A percentile compares a stretch with the other conserved stretches of the same genome.
Conservation (phyloP, 2,329 filamentous ascomycete genomes). For the Sporothrix globosa region DNA sequence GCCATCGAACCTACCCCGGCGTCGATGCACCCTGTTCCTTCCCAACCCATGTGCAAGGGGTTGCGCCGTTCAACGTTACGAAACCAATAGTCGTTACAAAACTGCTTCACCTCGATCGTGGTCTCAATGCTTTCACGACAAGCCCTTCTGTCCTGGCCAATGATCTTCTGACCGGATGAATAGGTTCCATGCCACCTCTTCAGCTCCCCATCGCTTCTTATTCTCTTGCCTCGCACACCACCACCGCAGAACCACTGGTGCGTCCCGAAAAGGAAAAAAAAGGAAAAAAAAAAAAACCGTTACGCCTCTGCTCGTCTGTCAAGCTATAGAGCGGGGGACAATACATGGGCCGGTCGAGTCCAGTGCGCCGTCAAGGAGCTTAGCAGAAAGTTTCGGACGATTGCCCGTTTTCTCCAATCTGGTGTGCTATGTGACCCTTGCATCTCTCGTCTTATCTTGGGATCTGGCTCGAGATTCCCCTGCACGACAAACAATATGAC, state of each 20-base stretch:
- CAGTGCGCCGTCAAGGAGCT: background rate
- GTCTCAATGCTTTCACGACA: constrained; percentile 40
- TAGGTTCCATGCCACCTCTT: constrained; percentile 38
- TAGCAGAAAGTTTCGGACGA: background rate
- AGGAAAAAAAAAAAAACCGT: no score
- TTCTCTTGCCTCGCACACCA: background rate
- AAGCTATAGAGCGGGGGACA: background rate
- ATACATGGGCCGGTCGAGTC: background rate
- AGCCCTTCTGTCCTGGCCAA: constrained; percentile 14
- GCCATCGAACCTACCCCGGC: background rate
- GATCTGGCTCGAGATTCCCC: background rate
- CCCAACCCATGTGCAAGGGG: constrained; percentile 29
- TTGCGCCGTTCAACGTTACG: constrained; percentile 33
- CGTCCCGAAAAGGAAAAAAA: background rate
- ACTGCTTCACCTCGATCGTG: constrained; percentile 44
- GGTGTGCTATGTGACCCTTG: background rate
- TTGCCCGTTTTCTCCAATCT: background rate
- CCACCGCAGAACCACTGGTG: background rate
- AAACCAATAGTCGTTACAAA: constrained; percentile 45
- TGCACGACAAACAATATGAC: background rate
- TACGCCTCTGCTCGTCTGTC: background rate
- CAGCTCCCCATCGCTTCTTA: constrained; percentile 6
- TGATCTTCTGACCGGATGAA: constrained; percentile 39
- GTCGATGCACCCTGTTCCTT: background rate
- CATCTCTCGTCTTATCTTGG: constrained; percentile 2